phyloP scores from a whole-genome alignment of 164 flowering plant genomes.

The Chimonanthus praecox region DNA sequence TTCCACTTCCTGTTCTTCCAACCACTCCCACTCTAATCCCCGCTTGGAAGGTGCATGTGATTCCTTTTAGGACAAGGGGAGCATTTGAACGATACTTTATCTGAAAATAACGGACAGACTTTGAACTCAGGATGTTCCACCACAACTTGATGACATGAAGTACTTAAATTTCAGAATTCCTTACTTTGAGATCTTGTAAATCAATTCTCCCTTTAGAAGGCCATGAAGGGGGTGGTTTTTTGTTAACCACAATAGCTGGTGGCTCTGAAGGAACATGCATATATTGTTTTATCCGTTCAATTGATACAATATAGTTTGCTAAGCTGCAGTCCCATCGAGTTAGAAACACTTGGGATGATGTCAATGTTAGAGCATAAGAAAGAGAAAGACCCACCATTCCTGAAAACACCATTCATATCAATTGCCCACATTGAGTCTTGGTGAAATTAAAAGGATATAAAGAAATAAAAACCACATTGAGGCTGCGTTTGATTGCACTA shows the following conservation, averaged over 20 bases:
- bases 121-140: not conserved
- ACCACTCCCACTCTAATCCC: constrained; percentile 81
- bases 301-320: constrained; percentile 67
- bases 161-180: not conserved
- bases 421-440: not conserved
- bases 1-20: constrained; percentile 95
- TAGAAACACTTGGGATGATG: constrained; percentile 49
- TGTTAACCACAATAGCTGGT: constrained; percentile 54
- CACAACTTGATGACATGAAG: not conserved
- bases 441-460: not conserved
- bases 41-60: constrained; percentile 67
- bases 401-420: constrained; percentile 21
- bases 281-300: constrained; percentile 85
- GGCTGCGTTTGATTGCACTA: not conserved
- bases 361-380: constrained; percentile 68
- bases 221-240: constrained; percentile 73
- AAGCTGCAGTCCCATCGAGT: constrained; percentile 63
- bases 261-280: constrained; percentile 76
- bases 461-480: not conserved
- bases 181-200: constrained; percentile 61
- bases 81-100: constrained; percentile 73
- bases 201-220: constrained; percentile 68
- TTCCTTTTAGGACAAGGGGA: constrained; percentile 79
- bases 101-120: constrained; percentile 26
- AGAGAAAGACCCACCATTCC: constrained; percentile 89